Evolutionary conservation across 495 filamentous ascomycete species (phyloP).

Genomic region (Aspergillus ostianus): DNA sequence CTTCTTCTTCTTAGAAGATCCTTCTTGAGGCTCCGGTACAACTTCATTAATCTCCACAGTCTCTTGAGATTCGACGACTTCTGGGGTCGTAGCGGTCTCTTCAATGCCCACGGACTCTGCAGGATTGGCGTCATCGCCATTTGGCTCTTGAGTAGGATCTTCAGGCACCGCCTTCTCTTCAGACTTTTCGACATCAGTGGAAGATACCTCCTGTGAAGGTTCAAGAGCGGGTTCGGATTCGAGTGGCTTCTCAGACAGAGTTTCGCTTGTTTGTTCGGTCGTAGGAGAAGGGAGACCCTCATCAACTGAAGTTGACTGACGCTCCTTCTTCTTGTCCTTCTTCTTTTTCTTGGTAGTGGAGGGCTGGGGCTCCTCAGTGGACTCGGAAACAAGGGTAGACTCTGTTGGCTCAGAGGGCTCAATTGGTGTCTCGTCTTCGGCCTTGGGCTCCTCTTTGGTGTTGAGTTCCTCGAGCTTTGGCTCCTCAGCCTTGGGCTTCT

Average conservation of each 20-base stretch:
- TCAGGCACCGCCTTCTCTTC: not conserved
- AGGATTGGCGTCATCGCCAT: not conserved
- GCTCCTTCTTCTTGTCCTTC: slow-evolving; percentile 39
- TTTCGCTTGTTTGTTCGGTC: slow-evolving; percentile 12
- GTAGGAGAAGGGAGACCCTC: slow-evolving; percentile 16
- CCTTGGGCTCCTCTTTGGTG: not conserved
- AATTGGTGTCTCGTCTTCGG: not conserved
- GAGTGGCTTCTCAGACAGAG: not conserved
- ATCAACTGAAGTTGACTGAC: slow-evolving; percentile 24
- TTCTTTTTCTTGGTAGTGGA: slow-evolving; percentile 17
- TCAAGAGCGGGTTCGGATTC: not conserved
- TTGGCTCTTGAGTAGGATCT: not conserved
- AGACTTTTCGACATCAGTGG: not conserved
- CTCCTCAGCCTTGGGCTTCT: no score
- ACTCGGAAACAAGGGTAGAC: not conserved
- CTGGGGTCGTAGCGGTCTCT: slow-evolving; percentile 4
- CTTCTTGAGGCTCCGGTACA: slow-evolving; percentile 15
- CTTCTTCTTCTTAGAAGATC: slow-evolving; percentile 45
- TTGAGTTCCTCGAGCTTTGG: no score
- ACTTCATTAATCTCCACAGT: slow-evolving; percentile 4
- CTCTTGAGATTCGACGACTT: slow-evolving; percentile 3
- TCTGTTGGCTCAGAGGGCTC: not conserved
- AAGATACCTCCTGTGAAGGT: not conserved
- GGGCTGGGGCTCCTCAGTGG: slow-evolving; percentile 12
- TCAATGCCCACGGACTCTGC: not conserved